phyloP scores from a whole-genome alignment of 148 eudicot genomes.

The Fallopia convolvulus region DNA sequence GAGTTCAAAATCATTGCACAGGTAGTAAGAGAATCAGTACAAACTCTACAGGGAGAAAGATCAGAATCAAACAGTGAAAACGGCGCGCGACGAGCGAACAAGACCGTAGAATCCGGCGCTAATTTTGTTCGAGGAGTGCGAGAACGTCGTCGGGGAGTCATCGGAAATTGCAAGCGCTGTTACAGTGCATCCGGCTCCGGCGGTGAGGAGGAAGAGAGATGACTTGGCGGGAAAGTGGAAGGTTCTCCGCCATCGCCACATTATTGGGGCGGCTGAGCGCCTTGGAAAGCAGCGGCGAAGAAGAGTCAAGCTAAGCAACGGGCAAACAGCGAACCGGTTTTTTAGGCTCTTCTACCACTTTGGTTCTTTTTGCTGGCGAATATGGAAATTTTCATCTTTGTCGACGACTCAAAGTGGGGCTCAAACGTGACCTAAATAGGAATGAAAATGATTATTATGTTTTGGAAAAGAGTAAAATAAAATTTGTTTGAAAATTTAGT shows the following conservation, averaged over 20 bases:
- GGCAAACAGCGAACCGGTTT: too few species aligned
- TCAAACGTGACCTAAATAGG: too few species aligned
- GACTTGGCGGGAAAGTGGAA: constrained; percentile 22
- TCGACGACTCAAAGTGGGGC: too few species aligned
- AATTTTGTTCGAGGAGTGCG: constrained; percentile 20
- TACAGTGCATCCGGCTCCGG: constrained; percentile 33
- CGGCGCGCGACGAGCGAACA: constrained; percentile 63
- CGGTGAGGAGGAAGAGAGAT: constrained; percentile 39
- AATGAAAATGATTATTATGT: too few species aligned
- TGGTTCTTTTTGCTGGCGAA: too few species aligned
- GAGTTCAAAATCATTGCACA: neutral
- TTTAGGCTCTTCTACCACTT: too few species aligned
- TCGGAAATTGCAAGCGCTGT: constrained; percentile 22
- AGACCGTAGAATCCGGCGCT: constrained; percentile 36
- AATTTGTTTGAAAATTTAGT: too few species aligned
- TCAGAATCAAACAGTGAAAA: constrained; percentile 44
- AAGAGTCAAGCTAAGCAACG: neutral
- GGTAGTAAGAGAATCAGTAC: neutral
- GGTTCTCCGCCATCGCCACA: constrained; percentile 8
- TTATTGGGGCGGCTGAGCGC: neutral
- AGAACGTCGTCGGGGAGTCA: constrained; percentile 9
- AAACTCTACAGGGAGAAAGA: neutral
- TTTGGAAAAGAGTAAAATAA: too few species aligned
- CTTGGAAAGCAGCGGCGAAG: constrained; percentile 1
- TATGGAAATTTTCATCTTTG: too few species aligned